Conservation (phyloP, 108 stramenopile genomes). For the Asterionellopsis glacialis region DNA sequence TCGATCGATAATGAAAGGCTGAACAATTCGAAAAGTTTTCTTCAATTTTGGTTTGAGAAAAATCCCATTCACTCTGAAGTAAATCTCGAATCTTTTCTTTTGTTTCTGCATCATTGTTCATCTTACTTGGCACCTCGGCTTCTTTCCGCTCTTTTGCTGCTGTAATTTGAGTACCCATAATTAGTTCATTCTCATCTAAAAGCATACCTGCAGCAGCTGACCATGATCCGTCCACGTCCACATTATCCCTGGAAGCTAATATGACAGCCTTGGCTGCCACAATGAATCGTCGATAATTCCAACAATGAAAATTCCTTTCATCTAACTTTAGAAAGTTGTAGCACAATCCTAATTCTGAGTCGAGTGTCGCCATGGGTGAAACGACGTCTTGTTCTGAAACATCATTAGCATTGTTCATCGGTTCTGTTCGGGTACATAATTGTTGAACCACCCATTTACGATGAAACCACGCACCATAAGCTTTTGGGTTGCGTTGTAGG, state of each 20-base stretch:
- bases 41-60: constrained; percentile 79
- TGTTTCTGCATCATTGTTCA: background rate
- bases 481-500: constrained; percentile 91
- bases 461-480: constrained; percentile 97
- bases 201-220: constrained; percentile 9
- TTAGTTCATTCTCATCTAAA: background rate
- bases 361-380: constrained; percentile 17
- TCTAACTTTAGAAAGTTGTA: constrained; percentile 76
- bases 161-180: constrained; percentile 58
- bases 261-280: constrained; percentile 41
- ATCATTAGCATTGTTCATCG: background rate
- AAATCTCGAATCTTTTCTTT: constrained; percentile 26
- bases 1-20: constrained; percentile 94
- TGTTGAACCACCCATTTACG: constrained; percentile 89
- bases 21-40: constrained; percentile 97
- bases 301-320: constrained; percentile 98
- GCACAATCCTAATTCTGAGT: constrained; percentile 78
- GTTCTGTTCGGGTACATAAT: constrained; percentile 8
- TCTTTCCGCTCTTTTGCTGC: background rate
- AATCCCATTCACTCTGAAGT: constrained; percentile 77
- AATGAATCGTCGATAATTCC: constrained; percentile 94
- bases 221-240: constrained; percentile 2
- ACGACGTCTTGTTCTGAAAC: background rate
- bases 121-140: background rate
- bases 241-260: background rate